A percentile compares a stretch with the other conserved stretches of the same genome.
Conservation (phyloP, 495 filamentous ascomycete species). For the Cryomyces minteri region DNA sequence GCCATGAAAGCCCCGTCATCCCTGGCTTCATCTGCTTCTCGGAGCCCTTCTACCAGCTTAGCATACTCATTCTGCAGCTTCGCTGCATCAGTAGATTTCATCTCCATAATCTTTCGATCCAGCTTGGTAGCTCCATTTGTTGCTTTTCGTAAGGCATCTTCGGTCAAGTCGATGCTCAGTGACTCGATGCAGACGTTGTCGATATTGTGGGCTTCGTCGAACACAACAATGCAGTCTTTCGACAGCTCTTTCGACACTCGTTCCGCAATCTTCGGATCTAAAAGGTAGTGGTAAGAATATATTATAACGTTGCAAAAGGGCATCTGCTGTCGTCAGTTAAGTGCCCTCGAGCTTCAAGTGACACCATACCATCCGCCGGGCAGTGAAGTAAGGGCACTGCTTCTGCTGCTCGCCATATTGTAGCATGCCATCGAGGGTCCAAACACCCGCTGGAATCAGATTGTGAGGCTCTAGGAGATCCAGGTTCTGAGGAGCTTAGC, state of each 20-base stretch:
- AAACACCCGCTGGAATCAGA: constrained; percentile 80
- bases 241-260: constrained; percentile 90
- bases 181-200: constrained; percentile 99
- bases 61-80: constrained; percentile 91
- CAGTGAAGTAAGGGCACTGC: constrained; percentile 95
- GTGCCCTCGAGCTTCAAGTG: constrained; percentile 2
- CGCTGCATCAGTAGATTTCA: constrained; percentile 79
- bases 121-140: constrained; percentile 78
- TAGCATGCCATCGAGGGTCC: constrained; percentile 79
- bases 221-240: constrained; percentile 96
- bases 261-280: constrained; percentile 97
- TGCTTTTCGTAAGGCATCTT: constrained; percentile 80
- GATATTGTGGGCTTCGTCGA: constrained; percentile 98
- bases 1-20: constrained; percentile 95
- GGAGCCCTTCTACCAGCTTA: constrained; percentile 84
- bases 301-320: constrained; percentile 98
- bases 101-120: constrained; percentile 74
- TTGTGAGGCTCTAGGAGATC: constrained; percentile 90
- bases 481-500: constrained; percentile 42
- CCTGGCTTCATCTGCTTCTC: constrained; percentile 69
- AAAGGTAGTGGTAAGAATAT: constrained; percentile 95
- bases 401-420: constrained; percentile 87
- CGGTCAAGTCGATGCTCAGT: constrained; percentile 85
- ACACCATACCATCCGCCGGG: constrained; percentile 67
- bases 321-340: constrained; percentile 40